These are phyloP conservation scores for Staphylotrichum tortipilum DNA, from an alignment of 495 filamentous ascomycete species.

Conservation along the genomic window DNA sequence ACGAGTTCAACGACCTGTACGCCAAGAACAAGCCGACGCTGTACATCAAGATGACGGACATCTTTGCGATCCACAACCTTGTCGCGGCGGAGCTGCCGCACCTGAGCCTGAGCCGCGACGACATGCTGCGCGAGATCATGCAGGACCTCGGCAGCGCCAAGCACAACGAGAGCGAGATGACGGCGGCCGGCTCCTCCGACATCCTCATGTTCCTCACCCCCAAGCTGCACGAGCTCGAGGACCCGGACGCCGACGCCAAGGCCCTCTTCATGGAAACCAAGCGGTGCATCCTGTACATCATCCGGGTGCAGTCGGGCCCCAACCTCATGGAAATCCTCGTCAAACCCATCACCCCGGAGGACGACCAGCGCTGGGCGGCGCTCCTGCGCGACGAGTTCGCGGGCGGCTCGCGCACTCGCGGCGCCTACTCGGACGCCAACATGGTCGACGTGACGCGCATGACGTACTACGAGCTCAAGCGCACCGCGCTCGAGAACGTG, in stretches of 20 bases:
- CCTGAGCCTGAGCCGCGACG: slow-evolving; percentile 72
- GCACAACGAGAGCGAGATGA: slow-evolving; percentile 87
- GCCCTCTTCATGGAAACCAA: slow-evolving; percentile 97
- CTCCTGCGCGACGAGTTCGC: slow-evolving; percentile 78
- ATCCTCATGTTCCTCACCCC: slow-evolving; percentile 87
- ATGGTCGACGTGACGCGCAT: slow-evolving; percentile 82
- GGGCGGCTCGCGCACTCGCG: slow-evolving; percentile 57
- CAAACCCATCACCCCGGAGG: slow-evolving; percentile 75
- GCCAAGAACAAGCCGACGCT: slow-evolving; percentile 90
- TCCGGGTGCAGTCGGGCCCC: slow-evolving; percentile 84
- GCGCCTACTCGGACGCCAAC: slow-evolving; percentile 86
- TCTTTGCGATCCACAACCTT: slow-evolving; percentile 91
- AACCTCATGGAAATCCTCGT: slow-evolving; percentile 94
- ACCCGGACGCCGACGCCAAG: slow-evolving; percentile 86
- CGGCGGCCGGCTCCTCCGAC: slow-evolving; percentile 76
- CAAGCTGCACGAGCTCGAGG: slow-evolving; percentile 82
- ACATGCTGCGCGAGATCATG: slow-evolving; percentile 83
- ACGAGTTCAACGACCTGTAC: slow-evolving; percentile 96
- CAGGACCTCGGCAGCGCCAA: slow-evolving; percentile 91
- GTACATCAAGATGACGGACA: slow-evolving; percentile 97
- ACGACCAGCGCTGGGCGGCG: slow-evolving; percentile 78
- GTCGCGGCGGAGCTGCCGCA: slow-evolving; percentile 66
- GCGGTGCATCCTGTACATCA: slow-evolving; percentile 93
- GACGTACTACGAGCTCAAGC: slow-evolving; percentile 87
- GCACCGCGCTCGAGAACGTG: slow-evolving; percentile 88